Evolutionary conservation across 805 yeast species (phyloP).

Genomic region (Candida parachauliodes): DNA sequence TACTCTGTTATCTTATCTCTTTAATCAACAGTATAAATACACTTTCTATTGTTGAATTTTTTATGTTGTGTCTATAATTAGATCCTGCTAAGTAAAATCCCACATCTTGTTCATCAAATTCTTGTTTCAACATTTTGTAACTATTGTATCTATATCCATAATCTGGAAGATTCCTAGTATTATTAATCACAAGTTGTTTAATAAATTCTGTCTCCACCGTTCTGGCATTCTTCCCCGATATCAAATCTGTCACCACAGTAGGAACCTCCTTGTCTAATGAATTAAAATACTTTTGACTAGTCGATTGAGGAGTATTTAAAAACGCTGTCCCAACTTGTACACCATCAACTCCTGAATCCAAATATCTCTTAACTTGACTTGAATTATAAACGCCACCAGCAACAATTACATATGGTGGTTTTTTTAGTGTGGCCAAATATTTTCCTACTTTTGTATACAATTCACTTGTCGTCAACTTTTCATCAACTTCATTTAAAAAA

Average conservation of each 20-base stretch:
- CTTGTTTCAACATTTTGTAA: slow-evolving; percentile 20
- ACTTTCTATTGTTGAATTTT: no score
- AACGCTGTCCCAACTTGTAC: slow-evolving; percentile 58
- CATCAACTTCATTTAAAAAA: slow-evolving; percentile 30
- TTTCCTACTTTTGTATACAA: slow-evolving; percentile 21
- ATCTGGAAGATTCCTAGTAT: slow-evolving; percentile 22
- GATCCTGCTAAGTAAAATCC: slow-evolving; percentile 36
- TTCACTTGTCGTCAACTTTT: slow-evolving; percentile 31
- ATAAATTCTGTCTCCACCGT: slow-evolving; percentile 35
- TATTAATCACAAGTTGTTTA: slow-evolving; percentile 14
- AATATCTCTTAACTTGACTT: slow-evolving; percentile 22
- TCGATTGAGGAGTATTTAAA: slow-evolving; percentile 33
- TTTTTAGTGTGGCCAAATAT: not conserved
- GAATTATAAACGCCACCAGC: slow-evolving; percentile 52
- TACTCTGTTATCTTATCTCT: no score
- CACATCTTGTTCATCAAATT: slow-evolving; percentile 13
- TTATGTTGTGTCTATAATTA: no score
- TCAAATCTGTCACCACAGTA: slow-evolving; percentile 29
- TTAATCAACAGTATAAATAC: no score
- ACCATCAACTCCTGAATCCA: slow-evolving; percentile 45
- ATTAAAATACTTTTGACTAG: slow-evolving; percentile 17
- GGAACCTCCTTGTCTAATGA: slow-evolving; percentile 9
- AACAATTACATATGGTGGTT: slow-evolving; percentile 26
- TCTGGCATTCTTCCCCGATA: slow-evolving; percentile 40
- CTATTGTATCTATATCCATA: slow-evolving; percentile 34